Evolutionary conservation across 2,329 filamentous ascomycete genomes (phyloP).

Genomic region (Magnaporthiopsis poae): DNA sequence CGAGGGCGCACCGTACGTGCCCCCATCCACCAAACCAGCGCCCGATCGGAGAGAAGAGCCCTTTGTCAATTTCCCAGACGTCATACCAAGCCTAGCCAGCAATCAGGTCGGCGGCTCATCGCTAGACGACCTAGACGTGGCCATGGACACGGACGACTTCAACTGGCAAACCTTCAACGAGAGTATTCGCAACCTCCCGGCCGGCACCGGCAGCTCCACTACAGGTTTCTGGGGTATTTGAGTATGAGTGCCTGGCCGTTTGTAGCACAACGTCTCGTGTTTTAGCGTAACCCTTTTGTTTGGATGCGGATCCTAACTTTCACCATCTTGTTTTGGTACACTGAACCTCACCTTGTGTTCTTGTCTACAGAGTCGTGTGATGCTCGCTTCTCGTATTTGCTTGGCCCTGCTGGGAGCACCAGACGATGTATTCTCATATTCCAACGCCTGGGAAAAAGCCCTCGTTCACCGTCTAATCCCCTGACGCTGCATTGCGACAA

Average conservation of each 20-base stretch:
- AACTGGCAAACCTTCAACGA: constrained; percentile 29
- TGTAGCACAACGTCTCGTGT: not conserved
- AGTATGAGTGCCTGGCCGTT: not conserved
- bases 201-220: not conserved
- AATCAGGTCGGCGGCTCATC: constrained; percentile 12
- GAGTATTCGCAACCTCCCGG: constrained; percentile 18
- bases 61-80: not conserved
- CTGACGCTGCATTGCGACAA: too few species aligned
- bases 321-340: not conserved
- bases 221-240: not conserved
- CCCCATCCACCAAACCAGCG: not conserved
- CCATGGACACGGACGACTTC: constrained; percentile 27
- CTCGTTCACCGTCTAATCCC: too few species aligned
- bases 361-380: not conserved
- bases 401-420: too few species aligned
- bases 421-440: too few species aligned
- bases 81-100: not conserved
- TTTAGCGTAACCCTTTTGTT: not conserved
- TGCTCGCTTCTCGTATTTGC: too few species aligned
- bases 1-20: not conserved
- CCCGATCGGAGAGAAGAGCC: not conserved
- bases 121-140: constrained; percentile 23
- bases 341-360: not conserved
- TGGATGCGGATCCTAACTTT: not conserved
- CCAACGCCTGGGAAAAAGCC: too few species aligned